Evolutionary conservation across 1,284 basidiomycete genomes (phyloP).

Genomic region (Leccinum proliferum): DNA sequence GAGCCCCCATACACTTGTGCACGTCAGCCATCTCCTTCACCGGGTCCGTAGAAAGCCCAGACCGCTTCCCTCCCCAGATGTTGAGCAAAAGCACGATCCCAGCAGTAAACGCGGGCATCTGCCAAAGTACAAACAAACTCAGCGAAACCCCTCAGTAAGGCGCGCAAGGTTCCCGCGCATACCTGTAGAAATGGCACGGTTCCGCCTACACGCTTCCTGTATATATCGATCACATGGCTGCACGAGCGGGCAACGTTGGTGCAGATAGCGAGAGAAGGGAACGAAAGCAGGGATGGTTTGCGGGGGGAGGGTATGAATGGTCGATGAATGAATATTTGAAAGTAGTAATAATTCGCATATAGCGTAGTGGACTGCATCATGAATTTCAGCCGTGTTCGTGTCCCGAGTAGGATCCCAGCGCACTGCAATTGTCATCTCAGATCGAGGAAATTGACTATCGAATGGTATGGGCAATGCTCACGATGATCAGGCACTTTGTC

Average conservation of each 20-base stretch:
- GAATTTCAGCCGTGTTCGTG: slow-evolving; percentile 38
- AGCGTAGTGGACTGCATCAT: slow-evolving; percentile 70
- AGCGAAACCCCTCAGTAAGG: slow-evolving; percentile 5
- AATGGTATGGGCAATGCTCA: slow-evolving; percentile 28
- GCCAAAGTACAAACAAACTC: neutral
- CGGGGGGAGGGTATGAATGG: slow-evolving; percentile 73
- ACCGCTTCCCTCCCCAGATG: slow-evolving; percentile 49
- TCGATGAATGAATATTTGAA: slow-evolving; percentile 76
- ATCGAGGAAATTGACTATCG: neutral
- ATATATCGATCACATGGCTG: slow-evolving; percentile 63
- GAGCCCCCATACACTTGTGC: slow-evolving; percentile 52
- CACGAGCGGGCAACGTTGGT: slow-evolving; percentile 81
- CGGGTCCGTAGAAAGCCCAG: slow-evolving; percentile 43
- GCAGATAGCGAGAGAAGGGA: slow-evolving; percentile 80
- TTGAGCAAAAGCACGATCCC: slow-evolving; percentile 49
- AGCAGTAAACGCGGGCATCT: slow-evolving; percentile 39
- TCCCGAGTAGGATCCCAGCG: slow-evolving; percentile 71
- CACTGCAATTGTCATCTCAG: slow-evolving; percentile 34
- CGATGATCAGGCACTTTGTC: slow-evolving; percentile 64
- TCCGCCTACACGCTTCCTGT: slow-evolving; percentile 32
- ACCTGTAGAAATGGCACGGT: slow-evolving; percentile 40
- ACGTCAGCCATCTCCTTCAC: slow-evolving; percentile 57
- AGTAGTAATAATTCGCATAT: slow-evolving; percentile 65
- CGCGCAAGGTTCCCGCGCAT: neutral
- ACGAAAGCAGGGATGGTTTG: slow-evolving; percentile 48